Evolutionary conservation across 169 alveolate genomes (phyloP).

Genomic region (Eimeria acervulina): DNA sequence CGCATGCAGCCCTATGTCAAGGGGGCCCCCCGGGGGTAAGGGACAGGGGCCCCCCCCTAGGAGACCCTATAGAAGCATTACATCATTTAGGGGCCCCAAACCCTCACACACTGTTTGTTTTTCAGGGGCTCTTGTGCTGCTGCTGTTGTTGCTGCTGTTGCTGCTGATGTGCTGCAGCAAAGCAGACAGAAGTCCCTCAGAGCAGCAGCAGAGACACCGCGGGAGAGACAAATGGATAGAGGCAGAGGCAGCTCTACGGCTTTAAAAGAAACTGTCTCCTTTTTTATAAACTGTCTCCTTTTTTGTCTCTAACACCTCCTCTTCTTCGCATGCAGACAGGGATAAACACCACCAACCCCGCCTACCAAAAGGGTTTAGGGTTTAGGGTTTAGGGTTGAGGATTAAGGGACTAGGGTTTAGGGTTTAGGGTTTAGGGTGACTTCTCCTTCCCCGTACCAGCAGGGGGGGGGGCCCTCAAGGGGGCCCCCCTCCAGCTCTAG

Average conservation of each 20-base stretch:
- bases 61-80: no score
- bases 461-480: not conserved
- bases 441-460: not conserved
- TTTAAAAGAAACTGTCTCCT: no score
- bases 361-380: no score
- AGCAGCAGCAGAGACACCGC: not conserved
- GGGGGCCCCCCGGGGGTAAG: conserved; percentile 7
- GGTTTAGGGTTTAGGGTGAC: not conserved
- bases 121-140: not conserved
- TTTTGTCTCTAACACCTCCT: no score
- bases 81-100: no score
- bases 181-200: not conserved
- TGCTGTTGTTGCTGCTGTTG: not conserved
- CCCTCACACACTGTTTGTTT: no score
- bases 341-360: not conserved
- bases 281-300: not conserved
- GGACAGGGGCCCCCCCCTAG: not conserved
- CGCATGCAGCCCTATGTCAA: not conserved
- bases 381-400: not conserved
- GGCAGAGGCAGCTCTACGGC: no score
- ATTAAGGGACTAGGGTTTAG: not conserved
- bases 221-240: no score
- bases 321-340: not conserved
- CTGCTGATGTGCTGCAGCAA: conserved; percentile 11
- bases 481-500: not conserved